Conservation (phyloP, 2,329 filamentous ascomycete genomes). For the Hypoxylon rubiginosum region DNA sequence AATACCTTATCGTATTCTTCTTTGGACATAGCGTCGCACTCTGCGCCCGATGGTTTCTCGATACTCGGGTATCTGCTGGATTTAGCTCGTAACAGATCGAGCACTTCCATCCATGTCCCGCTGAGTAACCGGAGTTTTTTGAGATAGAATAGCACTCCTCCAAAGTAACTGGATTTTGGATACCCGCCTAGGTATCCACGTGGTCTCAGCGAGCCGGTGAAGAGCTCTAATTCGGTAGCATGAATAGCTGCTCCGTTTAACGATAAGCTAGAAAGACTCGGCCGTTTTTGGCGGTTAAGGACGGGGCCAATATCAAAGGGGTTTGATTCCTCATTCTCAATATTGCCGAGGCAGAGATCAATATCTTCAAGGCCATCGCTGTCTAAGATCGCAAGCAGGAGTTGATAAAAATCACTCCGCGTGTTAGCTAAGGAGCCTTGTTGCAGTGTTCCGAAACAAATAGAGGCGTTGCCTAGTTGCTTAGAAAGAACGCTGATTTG, state of each 20-base stretch:
- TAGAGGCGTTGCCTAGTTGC: neutral
- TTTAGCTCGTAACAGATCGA: slow-evolving; percentile 3
- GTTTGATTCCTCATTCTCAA: neutral
- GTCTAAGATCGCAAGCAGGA: neutral
- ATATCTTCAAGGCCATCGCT: neutral
- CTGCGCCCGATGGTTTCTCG: neutral
- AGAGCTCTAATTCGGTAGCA: neutral
- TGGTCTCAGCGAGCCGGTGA: neutral
- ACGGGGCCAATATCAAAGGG: neutral
- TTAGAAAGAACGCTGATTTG: neutral
- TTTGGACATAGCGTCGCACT: neutral
- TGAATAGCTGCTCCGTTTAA: neutral
- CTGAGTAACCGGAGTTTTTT: neutral
- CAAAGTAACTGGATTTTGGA: neutral
- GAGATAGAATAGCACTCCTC: neutral
- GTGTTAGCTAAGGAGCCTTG: neutral
- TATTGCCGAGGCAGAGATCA: neutral
- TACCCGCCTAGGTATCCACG: neutral
- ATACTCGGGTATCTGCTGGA: neutral
- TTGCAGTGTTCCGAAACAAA: neutral
- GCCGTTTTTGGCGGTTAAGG: neutral
- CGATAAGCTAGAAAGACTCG: neutral
- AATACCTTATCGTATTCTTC: neutral
- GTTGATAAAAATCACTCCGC: neutral
- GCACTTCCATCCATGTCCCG: neutral